Percentiles rank a stretch among this genome's conserved stretches.
Evolutionary conservation across 2,329 filamentous ascomycete species (phyloP).

Genomic region (Pestalotiopsis sp.): DNA sequence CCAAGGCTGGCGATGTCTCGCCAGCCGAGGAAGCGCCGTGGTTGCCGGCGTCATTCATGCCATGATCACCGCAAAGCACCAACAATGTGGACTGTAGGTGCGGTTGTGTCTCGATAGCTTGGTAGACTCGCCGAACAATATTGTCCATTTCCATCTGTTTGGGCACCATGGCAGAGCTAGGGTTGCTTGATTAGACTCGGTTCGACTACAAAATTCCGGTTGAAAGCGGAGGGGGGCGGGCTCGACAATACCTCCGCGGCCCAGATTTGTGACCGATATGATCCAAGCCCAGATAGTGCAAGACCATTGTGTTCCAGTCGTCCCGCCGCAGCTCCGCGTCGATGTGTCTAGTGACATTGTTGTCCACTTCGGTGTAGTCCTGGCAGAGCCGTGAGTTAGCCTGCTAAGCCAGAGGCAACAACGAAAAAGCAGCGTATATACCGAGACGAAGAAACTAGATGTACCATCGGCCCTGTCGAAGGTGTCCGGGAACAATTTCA

Average conservation of each 20-base stretch:
- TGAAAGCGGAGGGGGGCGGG: background rate
- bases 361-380: slow-evolving; percentile 98
- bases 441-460: slow-evolving; percentile 96
- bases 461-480: slow-evolving; percentile 91
- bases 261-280: slow-evolving; percentile 98
- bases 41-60: slow-evolving; percentile 99
- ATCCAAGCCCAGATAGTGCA: slow-evolving; percentile 94
- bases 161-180: slow-evolving; percentile 82
- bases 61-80: slow-evolving; percentile 89
- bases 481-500: slow-evolving; percentile 89
- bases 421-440: slow-evolving; percentile 46
- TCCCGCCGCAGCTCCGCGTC: slow-evolving; percentile 69
- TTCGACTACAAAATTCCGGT: slow-evolving; percentile 7
- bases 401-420: slow-evolving; percentile 20
- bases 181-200: background rate
- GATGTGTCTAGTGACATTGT: slow-evolving; percentile 93
- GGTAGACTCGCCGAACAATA: slow-evolving; percentile 75
- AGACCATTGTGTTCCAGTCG: slow-evolving; percentile 91
- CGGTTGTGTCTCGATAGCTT: slow-evolving; percentile 66
- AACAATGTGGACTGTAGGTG: slow-evolving; percentile 80
- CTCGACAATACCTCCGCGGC: slow-evolving; percentile 65
- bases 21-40: slow-evolving; percentile 92
- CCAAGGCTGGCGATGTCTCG: slow-evolving; percentile 88
- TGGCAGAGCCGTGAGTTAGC: slow-evolving; percentile 35
- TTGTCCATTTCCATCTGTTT: slow-evolving; percentile 95